A percentile compares a stretch with the other conserved stretches of the same genome.
Conservation (phyloP, 495 filamentous ascomycete species). For the Aspergillus bridgeri region DNA sequence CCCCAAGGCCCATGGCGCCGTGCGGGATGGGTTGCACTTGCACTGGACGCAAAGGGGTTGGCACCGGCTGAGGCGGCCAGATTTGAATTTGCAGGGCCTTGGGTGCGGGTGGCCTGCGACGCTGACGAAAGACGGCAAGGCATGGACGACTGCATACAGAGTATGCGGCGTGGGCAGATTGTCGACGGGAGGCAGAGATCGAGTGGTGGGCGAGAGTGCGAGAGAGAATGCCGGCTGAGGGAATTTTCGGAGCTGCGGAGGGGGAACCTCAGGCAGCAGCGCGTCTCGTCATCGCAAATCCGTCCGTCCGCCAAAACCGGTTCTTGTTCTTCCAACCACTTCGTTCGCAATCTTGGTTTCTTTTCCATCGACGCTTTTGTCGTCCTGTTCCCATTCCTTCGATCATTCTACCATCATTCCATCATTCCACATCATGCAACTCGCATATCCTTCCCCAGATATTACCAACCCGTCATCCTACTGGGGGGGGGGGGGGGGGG, state of each 20-base stretch:
- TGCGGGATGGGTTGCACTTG: not conserved
- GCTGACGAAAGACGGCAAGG: not conserved
- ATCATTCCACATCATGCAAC: conserved; percentile 6
- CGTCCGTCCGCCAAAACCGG: not conserved
- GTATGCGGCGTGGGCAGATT: too few relatives aligned
- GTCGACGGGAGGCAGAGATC: too few relatives aligned
- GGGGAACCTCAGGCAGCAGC: not conserved
- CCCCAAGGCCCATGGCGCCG: too few relatives aligned
- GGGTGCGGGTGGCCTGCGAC: not conserved
- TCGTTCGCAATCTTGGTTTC: not conserved
- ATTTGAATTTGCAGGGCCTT: not conserved
- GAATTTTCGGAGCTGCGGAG: not conserved
- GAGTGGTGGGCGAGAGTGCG: too few relatives aligned
- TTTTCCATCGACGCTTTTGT: too few relatives aligned
- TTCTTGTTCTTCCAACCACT: not conserved
- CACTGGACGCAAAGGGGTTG: not conserved
- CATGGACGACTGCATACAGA: not conserved
- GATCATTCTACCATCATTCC: not conserved
- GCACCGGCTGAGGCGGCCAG: not conserved
- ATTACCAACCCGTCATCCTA: not conserved
- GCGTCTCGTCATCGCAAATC: not conserved
- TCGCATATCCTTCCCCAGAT: conserved; percentile 13
- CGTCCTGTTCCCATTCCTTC: too few relatives aligned
- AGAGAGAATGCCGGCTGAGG: too few relatives aligned
- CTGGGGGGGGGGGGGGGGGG: too few relatives aligned